phyloP scores from a whole-genome alignment of 345 rosid genomes.

The Noccaea caerulescens region DNA sequence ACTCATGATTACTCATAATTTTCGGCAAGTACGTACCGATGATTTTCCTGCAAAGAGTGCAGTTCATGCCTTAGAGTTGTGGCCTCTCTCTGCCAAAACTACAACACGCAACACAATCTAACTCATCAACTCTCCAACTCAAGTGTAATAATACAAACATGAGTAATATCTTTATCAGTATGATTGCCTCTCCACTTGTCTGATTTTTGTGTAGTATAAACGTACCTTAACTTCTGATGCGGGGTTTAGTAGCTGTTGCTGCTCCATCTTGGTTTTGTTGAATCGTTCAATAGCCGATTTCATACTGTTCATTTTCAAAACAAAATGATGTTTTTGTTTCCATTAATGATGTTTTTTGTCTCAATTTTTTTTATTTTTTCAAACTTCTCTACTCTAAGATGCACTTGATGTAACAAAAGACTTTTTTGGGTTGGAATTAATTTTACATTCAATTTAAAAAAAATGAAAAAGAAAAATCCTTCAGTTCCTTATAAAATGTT shows the following conservation, averaged over 20 bases:
- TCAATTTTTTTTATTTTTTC: too few species aligned
- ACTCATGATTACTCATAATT: not conserved
- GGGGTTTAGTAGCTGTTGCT: slow-evolving; percentile 55
- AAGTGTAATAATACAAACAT: slow-evolving; percentile 13
- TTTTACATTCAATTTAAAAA: too few species aligned
- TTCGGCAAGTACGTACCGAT: slow-evolving; percentile 45
- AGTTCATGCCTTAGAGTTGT: slow-evolving; percentile 59
- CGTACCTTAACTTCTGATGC: slow-evolving; percentile 70
- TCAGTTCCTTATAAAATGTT: not conserved
- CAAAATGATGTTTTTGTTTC: not conserved
- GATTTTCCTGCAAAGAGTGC: slow-evolving; percentile 56
- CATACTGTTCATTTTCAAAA: slow-evolving; percentile 53
- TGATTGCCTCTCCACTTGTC: slow-evolving; percentile 5
- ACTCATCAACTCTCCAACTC: slow-evolving; percentile 23
- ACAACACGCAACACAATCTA: slow-evolving; percentile 9
- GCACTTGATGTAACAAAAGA: too few species aligned
- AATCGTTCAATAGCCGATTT: slow-evolving; percentile 64
- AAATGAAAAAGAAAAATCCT: not conserved
- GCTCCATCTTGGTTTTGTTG: slow-evolving; percentile 59
- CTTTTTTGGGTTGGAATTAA: too few species aligned
- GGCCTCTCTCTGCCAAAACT: slow-evolving; percentile 78
- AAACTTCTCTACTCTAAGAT: too few species aligned
- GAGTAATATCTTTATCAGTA: slow-evolving; percentile 6
- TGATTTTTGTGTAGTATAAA: not conserved
- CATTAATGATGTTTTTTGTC: not conserved